Base-by-base conservation (phyloP, 345 rosid genomes). In the Eutrema japonicum region DNA sequence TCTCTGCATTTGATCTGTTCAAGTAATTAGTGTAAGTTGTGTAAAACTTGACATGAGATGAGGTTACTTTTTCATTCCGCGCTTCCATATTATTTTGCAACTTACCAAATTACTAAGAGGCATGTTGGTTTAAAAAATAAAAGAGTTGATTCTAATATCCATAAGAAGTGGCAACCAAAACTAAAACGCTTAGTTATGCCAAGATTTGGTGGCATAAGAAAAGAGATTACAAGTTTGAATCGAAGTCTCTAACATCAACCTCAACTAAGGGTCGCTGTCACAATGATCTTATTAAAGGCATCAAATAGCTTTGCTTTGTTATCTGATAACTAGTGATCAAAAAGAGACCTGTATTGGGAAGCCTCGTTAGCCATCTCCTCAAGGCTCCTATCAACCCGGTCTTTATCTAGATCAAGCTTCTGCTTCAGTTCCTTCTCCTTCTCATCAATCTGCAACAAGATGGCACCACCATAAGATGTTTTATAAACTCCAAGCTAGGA, bases 341-440 rank as follows among this genome's bases (percentile, higher is more conserved):
- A 82, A 60, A 88, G 84, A 33, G 79, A 72, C 70, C 92, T 73
- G 70, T 88, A 94, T 47, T 75, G 82, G 16, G 79, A 86, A 32
- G 98, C 93, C 78, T 91, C 98, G 62, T 81, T 71, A 63, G 82
- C 78, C 96, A 88, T 91, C 85, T 94, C 97, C 48, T 88, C 92
- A 5, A 65, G 14, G 75, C 79, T 82, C 78, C 93, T 84, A 71
- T 94, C 96, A 62, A 80, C 87, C 70, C 96, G 85, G 38, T 89
- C 93, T 75, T 83, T 68, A 66, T 91, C 97, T 16, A 94, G 83
- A 82, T 94, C 86, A 41, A 91, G 90, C 83, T 85, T 88, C 77
- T 83, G 71, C 73, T 86, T 84, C 36, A 88, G 75, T 71, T 89
- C 89, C 77, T 84, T 89, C 81, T 86, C 96, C 74, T 89, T 88